Evolutionary conservation across 305 asterid species (phyloP).

Genomic region (Fraxinus albicans): DNA sequence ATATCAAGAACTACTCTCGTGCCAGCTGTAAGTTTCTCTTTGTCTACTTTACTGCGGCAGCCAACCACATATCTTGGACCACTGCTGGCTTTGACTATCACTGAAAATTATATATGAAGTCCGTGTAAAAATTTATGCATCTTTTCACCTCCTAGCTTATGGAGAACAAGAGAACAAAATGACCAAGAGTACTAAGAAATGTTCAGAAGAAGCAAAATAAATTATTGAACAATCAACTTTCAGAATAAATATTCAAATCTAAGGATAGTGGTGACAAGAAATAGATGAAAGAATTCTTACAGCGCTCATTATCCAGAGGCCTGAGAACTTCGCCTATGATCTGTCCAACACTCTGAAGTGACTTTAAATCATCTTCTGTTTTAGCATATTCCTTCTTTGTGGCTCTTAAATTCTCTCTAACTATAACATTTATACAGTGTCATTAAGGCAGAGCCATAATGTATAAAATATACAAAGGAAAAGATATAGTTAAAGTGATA

Average conservation of each 20-base stretch:
- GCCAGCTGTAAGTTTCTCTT: slow-evolving; percentile 78
- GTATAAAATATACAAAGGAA: neutral
- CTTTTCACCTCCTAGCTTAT: neutral
- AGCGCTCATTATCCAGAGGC: slow-evolving; percentile 93
- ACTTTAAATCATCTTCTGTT: slow-evolving; percentile 95
- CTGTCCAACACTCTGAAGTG: slow-evolving; percentile 98
- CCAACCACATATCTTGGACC: slow-evolving; percentile 99
- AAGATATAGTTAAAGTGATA: neutral
- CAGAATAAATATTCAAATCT: neutral
- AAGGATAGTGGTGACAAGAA: neutral
- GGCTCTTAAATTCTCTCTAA: slow-evolving; percentile 65
- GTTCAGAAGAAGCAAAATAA: neutral
- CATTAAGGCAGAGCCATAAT: neutral
- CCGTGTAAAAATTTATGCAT: neutral
- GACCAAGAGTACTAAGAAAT: neutral
- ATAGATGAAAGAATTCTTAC: slow-evolving; percentile 41
- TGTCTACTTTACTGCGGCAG: slow-evolving; percentile 95
- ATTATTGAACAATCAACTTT: slow-evolving; percentile 1
- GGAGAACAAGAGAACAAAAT: slow-evolving; percentile 18
- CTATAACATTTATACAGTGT: slow-evolving; percentile 31
- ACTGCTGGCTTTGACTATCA: slow-evolving; percentile 96
- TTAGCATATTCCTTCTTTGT: slow-evolving; percentile 84
- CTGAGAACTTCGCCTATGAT: slow-evolving; percentile 98
- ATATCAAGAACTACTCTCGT: slow-evolving; percentile 96
- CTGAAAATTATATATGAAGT: slow-evolving; percentile 35